Evolutionary conservation across 768 basidiomycete species (phyloP).

Genomic region (Mycena metata): DNA sequence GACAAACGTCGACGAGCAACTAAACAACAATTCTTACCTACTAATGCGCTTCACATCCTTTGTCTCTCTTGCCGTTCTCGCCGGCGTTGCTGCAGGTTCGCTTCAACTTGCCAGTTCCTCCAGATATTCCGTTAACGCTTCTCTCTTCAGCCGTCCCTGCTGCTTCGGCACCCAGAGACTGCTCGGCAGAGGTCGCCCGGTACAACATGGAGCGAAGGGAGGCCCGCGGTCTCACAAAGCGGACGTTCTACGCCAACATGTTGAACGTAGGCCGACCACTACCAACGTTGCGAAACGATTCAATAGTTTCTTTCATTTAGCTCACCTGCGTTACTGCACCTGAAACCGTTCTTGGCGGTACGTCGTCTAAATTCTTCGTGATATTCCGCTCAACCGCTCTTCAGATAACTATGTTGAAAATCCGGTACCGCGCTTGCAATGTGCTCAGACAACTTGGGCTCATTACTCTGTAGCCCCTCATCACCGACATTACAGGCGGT

Average conservation of each 20-base stretch:
- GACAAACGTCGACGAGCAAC: not conserved
- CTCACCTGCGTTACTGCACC: slow-evolving; percentile 43
- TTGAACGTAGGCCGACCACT: slow-evolving; percentile 37
- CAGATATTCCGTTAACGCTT: not conserved
- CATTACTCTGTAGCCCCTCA: slow-evolving; percentile 37
- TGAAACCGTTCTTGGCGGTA: slow-evolving; percentile 35
- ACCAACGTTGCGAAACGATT: not conserved
- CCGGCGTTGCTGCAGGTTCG: slow-evolving; percentile 37
- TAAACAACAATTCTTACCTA: not conserved
- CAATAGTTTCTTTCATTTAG: slow-evolving; percentile 20
- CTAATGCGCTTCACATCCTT: slow-evolving; percentile 30
- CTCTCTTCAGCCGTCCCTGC: slow-evolving; percentile 29
- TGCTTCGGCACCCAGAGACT: slow-evolving; percentile 29
- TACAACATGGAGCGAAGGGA: slow-evolving; percentile 33
- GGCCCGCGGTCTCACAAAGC: slow-evolving; percentile 39
- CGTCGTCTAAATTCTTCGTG: not conserved
- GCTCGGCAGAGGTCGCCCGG: slow-evolving; percentile 41
- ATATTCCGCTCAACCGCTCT: not conserved
- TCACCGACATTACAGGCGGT: slow-evolving; percentile 45
- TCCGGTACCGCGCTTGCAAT: slow-evolving; percentile 18
- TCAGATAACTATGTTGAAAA: slow-evolving; percentile 39
- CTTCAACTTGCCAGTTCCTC: not conserved
- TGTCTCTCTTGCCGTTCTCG: slow-evolving; percentile 34
- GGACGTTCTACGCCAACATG: slow-evolving; percentile 40
- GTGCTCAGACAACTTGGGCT: not conserved